Evolutionary conservation across 257 asterid species (phyloP), one percentile per base, ranked within the genome.

Genomic region (Haberlea rhodopensis): DNA sequence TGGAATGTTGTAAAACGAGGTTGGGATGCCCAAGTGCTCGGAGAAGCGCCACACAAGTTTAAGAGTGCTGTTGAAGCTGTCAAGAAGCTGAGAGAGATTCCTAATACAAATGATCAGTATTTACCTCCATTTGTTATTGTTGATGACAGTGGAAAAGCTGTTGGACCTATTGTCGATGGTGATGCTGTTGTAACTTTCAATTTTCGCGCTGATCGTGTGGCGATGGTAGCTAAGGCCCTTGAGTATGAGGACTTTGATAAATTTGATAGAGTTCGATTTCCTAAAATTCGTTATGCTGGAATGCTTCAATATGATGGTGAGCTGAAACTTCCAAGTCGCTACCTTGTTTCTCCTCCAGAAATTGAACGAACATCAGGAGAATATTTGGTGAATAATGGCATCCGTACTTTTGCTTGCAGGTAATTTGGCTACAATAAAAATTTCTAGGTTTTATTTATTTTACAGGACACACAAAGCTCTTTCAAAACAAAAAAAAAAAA

Each of bases 231-330:
- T 56, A 83, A 82, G 80, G 92, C 98, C 40, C 96, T 89, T 25
- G 97, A 89, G 75, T 92, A 87, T 64, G 85, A 62, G 58, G 71
- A 92, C 72, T 92, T 92, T 43, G 91, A 92, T 53, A 89, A 82
- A 72, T 92, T 92, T 69, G 97, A 89, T 37, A 75, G 96, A 34
- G 98, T 92, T 67, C 71, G 98, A 29, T 63, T 78, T 58, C 97
- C 97, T 49, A 89, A 87, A 66, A 92, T 89, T 31, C 86, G 87
- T 45, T 92, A 87, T 60, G 96, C 97, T 60, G 98, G 98, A 31
- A 87, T 92, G 98, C 98, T 92, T 68, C 97, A 92, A 73, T 92
- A 92, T 62, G 98, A 92, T 66, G 98, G 98, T 51, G 98, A 92
- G 75, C 84, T 92, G 79, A 87, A 89, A 76, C 98, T 92, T 68